Evolutionary conservation across 495 filamentous ascomycete species (phyloP).

Genomic region (Trichoderma parareesei): DNA sequence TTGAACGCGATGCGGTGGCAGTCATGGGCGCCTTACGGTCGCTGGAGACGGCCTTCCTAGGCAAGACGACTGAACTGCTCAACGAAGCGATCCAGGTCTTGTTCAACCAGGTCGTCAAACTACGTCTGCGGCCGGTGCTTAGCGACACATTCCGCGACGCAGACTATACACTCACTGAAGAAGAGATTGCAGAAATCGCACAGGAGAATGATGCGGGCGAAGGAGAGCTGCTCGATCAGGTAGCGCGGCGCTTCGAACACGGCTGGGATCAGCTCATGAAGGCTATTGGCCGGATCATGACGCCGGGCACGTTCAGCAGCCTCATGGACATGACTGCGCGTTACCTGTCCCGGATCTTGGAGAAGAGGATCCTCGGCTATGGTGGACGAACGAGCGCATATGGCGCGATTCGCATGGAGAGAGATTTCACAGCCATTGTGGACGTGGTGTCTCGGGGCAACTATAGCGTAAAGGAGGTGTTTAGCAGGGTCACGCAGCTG

Average conservation of each 20-base stretch:
- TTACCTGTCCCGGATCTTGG: conserved; percentile 66
- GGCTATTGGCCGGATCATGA: conserved; percentile 80
- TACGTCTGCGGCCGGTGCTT: conserved; percentile 75
- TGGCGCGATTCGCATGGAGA: conserved; percentile 79
- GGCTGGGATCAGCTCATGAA: conserved; percentile 79
- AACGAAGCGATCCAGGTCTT: conserved; percentile 73
- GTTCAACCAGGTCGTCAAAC: conserved; percentile 82
- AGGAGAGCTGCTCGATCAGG: conserved; percentile 46
- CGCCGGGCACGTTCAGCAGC: conserved; percentile 55
- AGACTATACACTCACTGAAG: conserved; percentile 59
- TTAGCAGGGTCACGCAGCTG: conserved; percentile 75
- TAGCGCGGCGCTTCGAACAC: conserved; percentile 65
- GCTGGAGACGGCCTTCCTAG: conserved; percentile 61
- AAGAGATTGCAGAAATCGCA: conserved; percentile 41
- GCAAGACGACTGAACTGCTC: conserved; percentile 73
- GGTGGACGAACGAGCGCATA: conserved; percentile 71
- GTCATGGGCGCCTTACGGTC: conserved; percentile 59
- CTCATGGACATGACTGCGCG: conserved; percentile 63
- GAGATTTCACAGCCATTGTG: conserved; percentile 76
- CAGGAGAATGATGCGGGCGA: conserved; percentile 43
- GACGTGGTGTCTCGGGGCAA: conserved; percentile 65
- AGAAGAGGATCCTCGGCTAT: conserved; percentile 86
- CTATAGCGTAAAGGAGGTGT: conserved; percentile 74
- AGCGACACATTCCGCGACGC: conserved; percentile 85
- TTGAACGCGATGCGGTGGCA: conserved; percentile 59